phyloP scores from a whole-genome alignment of 2,329 filamentous ascomycete species.

The Thermomyces lanuginosus region DNA sequence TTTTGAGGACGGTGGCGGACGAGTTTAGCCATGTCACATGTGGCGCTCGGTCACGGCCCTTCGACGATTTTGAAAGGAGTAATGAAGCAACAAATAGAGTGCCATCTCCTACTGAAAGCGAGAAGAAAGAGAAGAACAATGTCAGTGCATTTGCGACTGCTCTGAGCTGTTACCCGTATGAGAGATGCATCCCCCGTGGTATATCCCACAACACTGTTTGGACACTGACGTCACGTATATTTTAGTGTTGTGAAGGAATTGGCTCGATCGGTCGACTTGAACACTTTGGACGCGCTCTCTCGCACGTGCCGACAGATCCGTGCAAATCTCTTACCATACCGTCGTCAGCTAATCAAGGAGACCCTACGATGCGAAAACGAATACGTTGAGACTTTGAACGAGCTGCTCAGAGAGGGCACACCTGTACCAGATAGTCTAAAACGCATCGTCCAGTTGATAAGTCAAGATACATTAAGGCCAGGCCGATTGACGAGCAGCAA shows the following conservation, averaged over 20 bases:
- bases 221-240: too few relatives aligned
- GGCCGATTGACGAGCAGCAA: constrained; percentile 44
- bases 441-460: constrained; percentile 16
- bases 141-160: constrained; percentile 25
- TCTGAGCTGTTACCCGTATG: constrained; percentile 35
- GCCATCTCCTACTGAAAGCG: too few relatives aligned
- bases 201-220: too few relatives aligned
- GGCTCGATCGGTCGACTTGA: constrained; percentile 65
- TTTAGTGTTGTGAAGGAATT: constrained; percentile 60
- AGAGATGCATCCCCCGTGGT: too few relatives aligned
- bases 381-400: constrained; percentile 23
- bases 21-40: too few relatives aligned
- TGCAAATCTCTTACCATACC: constrained; percentile 61
- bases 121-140: too few relatives aligned
- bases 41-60: too few relatives aligned
- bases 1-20: too few relatives aligned
- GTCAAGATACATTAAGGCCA: constrained; percentile 14
- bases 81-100: too few relatives aligned
- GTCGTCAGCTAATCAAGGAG: constrained; percentile 52
- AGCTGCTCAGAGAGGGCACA: constrained; percentile 28
- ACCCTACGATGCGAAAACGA: constrained; percentile 73
- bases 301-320: constrained; percentile 68
- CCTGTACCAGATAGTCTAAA: constrained; percentile 17
- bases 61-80: constrained; percentile 7
- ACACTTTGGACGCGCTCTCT: constrained; percentile 69